Percentiles rank a stretch among this genome's conserved stretches.
These are phyloP conservation scores for Diplosphaera chodatii DNA, from an alignment of 139 green algal species.

Conservation along the genomic window DNA sequence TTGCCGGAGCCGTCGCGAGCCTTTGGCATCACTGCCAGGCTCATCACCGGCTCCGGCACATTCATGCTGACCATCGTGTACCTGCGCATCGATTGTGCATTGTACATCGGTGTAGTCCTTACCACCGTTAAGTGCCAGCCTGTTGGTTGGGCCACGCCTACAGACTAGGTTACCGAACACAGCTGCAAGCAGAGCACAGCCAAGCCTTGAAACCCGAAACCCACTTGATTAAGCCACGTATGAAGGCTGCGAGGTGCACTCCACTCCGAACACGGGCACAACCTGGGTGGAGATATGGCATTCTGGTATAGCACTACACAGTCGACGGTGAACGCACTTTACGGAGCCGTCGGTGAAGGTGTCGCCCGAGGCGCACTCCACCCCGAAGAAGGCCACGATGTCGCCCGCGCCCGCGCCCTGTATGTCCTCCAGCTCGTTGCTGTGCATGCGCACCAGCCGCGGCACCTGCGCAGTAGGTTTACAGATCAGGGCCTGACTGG, in stretches of 20 bases:
- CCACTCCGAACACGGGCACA: conserved; percentile 8
- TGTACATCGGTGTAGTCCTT: conserved; percentile 18
- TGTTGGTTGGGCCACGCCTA: no score
- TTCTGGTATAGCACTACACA: no score
- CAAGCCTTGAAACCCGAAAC: no score
- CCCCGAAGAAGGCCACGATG: conserved; percentile 97
- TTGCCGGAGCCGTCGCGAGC: conserved; percentile 52
- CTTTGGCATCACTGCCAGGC: conserved; percentile 83
- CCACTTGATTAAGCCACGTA: no score
- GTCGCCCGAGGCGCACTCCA: conserved; percentile 95
- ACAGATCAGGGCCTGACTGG: no score
- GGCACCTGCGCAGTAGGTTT: conserved; percentile 69
- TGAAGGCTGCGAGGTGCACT: no score
- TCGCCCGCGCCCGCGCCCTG: conserved; percentile 69
- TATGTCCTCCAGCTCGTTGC: conserved; percentile 90
- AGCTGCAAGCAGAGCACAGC: no score
- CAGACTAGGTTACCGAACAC: no score
- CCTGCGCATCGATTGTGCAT: conserved; percentile 3
- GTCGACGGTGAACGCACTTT: neutral
- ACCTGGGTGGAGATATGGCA: neutral
- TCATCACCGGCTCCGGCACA: conserved; percentile 97
- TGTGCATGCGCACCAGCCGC: conserved; percentile 87
- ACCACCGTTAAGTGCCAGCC: no score
- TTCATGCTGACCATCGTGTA: conserved; percentile 86
- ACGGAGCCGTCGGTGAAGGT: conserved; percentile 88